Percentiles rank a stretch among this genome's conserved stretches.
phyloP scores from a whole-genome alignment of 352 stramenopile species.

The Globisporangium parvum region DNA sequence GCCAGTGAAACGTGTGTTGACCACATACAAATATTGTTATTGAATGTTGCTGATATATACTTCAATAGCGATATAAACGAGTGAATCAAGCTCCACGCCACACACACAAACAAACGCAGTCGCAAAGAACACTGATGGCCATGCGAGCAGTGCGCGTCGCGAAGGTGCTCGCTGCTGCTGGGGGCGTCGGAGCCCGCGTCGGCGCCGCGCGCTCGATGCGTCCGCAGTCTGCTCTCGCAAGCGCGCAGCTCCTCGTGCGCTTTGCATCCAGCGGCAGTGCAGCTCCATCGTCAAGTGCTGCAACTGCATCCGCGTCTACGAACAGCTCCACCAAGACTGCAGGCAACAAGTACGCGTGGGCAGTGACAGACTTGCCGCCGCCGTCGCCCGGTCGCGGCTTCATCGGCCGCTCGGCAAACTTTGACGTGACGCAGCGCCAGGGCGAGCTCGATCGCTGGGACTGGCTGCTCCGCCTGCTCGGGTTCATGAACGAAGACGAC shows the following conservation, averaged over 20 bases:
- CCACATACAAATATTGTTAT: too few relatives aligned
- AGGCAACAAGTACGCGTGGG: constrained; percentile 66
- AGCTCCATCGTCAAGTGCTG: neutral
- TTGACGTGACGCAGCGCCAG: constrained; percentile 67
- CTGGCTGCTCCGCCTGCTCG: constrained; percentile 78
- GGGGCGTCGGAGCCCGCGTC: neutral
- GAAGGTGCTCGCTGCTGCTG: constrained; percentile 4
- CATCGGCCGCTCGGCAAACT: constrained; percentile 70
- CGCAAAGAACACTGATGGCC: constrained; percentile 3
- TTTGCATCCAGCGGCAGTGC: constrained; percentile 15
- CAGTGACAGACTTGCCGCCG: constrained; percentile 73
- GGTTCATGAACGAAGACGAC: constrained; percentile 86
- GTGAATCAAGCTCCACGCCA: too few relatives aligned
- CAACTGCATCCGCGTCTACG: neutral
- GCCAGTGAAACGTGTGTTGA: too few relatives aligned
- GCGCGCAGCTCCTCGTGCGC: constrained; percentile 15
- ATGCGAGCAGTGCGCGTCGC: constrained; percentile 10
- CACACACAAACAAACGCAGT: too few relatives aligned
- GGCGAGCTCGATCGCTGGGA: constrained; percentile 65
- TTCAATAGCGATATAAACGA: too few relatives aligned
- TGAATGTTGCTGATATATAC: too few relatives aligned
- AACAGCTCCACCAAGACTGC: constrained; percentile 4
- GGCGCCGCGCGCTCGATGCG: neutral
- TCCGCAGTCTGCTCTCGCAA: constrained; percentile 1
- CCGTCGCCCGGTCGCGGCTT: constrained; percentile 67